Base-by-base conservation (phyloP, 257 asterid genomes). In the Nicotiana attenuata region DNA sequence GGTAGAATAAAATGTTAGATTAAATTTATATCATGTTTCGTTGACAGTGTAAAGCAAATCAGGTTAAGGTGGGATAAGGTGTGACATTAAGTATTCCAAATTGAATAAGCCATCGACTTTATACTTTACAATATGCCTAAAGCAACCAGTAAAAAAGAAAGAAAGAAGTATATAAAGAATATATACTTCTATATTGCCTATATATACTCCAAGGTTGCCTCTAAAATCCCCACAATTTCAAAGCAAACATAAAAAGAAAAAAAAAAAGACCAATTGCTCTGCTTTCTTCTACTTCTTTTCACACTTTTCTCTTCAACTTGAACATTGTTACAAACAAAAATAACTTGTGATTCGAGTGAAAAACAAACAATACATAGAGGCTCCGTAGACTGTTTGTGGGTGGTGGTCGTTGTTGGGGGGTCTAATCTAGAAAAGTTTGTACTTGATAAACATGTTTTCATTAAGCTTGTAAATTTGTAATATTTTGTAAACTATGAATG, bases 181-280 rank as follows among this genome's bases (percentile, higher is more conserved):
- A 69, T 71, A 45, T 45, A 41, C 14, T 20, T 45, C 0, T 71
- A 71, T 45, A 22, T 31, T 3, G 78, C 78, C 78, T 71, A 71
- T 71, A 71, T 45, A 71, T 20, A 45, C 22, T 13, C 78, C 78
- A 45, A 45, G 20, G 2, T 71, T 45, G 60, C 78, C 78, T 3
- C 60, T 71, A 71, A 45, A 71, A 71, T 45, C 22, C 60, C 33
- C 78, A 71, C 60, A 45, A 71, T 71, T 57, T 71, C 20, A 71
- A 69, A 69, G 11, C 57, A 41, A 69, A 69, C n/a, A 20, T n/a
- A 69, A 35, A 69, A n/a, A n/a, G n/a, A 66, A 31, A 14, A 19
- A 33, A 5, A 17, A 15, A n/a, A 33, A 28, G 29, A 28, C 35
- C 50, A 66, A 31, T 14, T 31, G 76, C 28, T 65, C 47, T 19